Percentiles rank a stretch among this genome's conserved stretches.
phyloP scores from a whole-genome alignment of 495 filamentous ascomycete species.

The Aspergillus heteromorphus region DNA sequence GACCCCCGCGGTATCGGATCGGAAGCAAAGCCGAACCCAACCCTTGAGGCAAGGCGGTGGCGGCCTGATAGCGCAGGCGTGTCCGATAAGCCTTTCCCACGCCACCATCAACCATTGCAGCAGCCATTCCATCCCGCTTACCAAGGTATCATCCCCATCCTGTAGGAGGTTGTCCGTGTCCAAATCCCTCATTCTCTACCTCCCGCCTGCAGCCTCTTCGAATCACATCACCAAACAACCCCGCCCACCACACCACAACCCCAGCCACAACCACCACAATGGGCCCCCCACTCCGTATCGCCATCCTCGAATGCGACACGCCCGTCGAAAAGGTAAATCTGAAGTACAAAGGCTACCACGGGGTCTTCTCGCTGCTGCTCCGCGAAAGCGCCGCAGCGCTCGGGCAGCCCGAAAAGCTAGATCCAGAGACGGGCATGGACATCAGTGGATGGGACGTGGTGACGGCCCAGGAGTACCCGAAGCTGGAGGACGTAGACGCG shows the following conservation, averaged over 20 bases:
- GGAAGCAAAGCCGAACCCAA: neutral
- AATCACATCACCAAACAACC: neutral
- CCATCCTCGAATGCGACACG: constrained; percentile 78
- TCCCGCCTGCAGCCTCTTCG: neutral
- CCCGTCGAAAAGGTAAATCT: constrained; percentile 50
- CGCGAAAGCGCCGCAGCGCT: constrained; percentile 41
- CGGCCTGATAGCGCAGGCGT: neutral
- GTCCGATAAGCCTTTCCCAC: neutral
- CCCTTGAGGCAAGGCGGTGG: neutral
- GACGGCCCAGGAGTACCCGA: constrained; percentile 53
- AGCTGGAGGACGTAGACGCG: constrained; percentile 69
- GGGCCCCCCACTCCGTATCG: constrained; percentile 64
- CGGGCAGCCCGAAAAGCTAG: constrained; percentile 20
- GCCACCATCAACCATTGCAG: neutral
- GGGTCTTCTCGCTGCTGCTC: constrained; percentile 65
- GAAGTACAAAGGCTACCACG: constrained; percentile 68
- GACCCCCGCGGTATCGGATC: neutral
- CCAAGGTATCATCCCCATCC: neutral
- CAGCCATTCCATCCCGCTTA: neutral
- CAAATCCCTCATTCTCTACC: neutral
- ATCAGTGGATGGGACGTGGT: constrained; percentile 68
- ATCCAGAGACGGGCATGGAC: constrained; percentile 45
- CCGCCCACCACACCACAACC: no score
- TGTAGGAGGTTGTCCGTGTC: neutral
- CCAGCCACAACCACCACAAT: no score